Conservation (phyloP, 75 land plant species). For the Pinus albicaulis region DNA sequence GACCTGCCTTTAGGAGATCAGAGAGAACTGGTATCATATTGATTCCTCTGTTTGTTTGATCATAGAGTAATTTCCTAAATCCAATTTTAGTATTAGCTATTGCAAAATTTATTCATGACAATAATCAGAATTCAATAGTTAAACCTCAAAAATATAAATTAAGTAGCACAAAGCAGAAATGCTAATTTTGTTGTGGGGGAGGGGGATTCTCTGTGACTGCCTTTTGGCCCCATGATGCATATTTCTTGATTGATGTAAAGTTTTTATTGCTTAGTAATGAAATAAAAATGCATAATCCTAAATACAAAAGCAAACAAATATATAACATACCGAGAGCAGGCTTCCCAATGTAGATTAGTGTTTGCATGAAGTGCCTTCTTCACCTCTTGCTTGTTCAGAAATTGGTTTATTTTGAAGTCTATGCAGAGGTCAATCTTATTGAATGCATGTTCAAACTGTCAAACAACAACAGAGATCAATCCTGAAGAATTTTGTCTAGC, state of each 20-base stretch:
- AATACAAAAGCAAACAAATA: too few relatives aligned
- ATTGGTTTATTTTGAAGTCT: slow-evolving; percentile 6
- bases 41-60: slow-evolving; percentile 8
- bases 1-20: slow-evolving; percentile 6
- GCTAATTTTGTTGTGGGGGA: too few relatives aligned
- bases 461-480: not conserved
- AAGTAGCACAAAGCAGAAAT: not conserved
- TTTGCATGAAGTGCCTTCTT: slow-evolving; percentile 48
- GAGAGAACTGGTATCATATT: slow-evolving; percentile 11
- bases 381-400: slow-evolving; percentile 30
- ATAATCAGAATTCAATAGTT: too few relatives aligned
- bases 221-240: too few relatives aligned
- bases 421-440: slow-evolving; percentile 22
- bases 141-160: not conserved
- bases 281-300: too few relatives aligned
- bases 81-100: too few relatives aligned
- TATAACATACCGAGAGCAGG: too few relatives aligned
- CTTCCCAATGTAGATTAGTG: slow-evolving; percentile 2
- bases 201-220: too few relatives aligned
- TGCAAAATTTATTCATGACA: too few relatives aligned
- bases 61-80: slow-evolving; percentile 11
- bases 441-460: not conserved
- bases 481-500: not conserved
- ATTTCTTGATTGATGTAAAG: too few relatives aligned
- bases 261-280: too few relatives aligned